Evolutionary conservation across 2,329 filamentous ascomycete species (phyloP).

Genomic region (Phyllachora maydis): DNA sequence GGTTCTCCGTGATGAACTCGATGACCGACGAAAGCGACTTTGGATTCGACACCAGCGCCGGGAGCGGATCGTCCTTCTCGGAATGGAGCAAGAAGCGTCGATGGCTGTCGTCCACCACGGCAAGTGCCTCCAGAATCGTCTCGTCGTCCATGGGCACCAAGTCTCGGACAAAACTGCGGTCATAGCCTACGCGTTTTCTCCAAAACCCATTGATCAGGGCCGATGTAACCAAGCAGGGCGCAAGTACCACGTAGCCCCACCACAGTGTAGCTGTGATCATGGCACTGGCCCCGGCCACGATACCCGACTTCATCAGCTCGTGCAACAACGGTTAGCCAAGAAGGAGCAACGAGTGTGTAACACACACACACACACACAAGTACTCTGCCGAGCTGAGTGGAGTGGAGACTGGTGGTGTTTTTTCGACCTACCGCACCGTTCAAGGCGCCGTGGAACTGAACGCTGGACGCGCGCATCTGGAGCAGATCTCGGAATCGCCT

Average conservation of each 20-base stretch:
- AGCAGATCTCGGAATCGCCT: constrained; percentile 11
- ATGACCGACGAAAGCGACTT: constrained; percentile 5
- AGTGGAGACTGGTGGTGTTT: no score
- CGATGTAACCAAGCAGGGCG: constrained; percentile 24
- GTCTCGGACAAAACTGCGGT: constrained; percentile 11
- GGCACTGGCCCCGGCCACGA: constrained; percentile 25
- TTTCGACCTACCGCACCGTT: no score
- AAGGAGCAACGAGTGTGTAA: no score
- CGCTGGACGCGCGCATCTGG: constrained; percentile 13
- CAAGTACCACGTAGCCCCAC: constrained; percentile 29
- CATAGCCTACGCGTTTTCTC: constrained; percentile 23
- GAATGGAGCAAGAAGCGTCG: no score
- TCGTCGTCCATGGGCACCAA: constrained; percentile 2
- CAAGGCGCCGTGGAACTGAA: constrained; percentile 20
- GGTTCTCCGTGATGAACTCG: constrained; percentile 6
- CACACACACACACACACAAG: no score
- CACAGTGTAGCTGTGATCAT: constrained; percentile 26
- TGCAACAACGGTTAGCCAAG: no score
- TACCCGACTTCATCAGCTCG: no score
- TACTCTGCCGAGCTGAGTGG: no score
- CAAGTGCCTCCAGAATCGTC: constrained; percentile 1
- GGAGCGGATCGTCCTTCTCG: constrained; percentile 2
- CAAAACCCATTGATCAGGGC: constrained; percentile 26
- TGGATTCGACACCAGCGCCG: constrained; percentile 3
- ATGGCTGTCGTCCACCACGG: no score